Base-by-base conservation (phyloP, 139 green algal genomes). In the Chlamydomonas sp. region DNA sequence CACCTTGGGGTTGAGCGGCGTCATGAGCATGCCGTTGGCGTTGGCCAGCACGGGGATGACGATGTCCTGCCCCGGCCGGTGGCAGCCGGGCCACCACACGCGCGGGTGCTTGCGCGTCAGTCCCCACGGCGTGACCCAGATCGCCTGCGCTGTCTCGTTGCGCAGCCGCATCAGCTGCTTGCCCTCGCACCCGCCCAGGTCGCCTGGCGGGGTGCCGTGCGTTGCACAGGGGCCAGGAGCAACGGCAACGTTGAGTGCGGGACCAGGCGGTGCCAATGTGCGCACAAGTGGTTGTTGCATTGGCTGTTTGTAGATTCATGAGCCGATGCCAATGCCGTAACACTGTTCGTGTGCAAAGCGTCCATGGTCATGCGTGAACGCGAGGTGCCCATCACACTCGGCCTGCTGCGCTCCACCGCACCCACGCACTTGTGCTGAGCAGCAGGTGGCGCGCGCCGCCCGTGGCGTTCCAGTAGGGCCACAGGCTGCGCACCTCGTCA, bases 151-250 rank as follows among this genome's bases (percentile, higher is more conserved):
- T 1, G 90, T 93, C 31, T 84, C 17, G 80, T 91, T 91, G 67
- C 90, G 86, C 31, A 93, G 80, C 63, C 80, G 74, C 90, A 93
- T 93, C n/a, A 93, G 84, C 66, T 93, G 79, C 17, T 78, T 73
- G 73, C 90, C 90, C 87, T 93, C 90, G 78, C 90, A 93, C 20
- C 86, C 90, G 60, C 90, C 90, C 68, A 93, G 83, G 68, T 93
- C 90, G 62, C 89, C 85, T 92, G 89, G 3, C 31, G 16, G 14
- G 9, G 16, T 7, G 2, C 7, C 1, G 73, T 31, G 76, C 66
- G 49, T 49, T 49, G 31, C 31, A 49, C 31, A 49, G 31, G 31
- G 31, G 31, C 31, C 31, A 49, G 31, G 31, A 49, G 31, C 31
- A 49, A 49, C 31, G 31, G 31, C 31, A 49, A 49, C 31, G 31